These are phyloP conservation scores for Neurospora tetraspora DNA, from an alignment of 495 filamentous ascomycete species.

Conservation along the genomic window DNA sequence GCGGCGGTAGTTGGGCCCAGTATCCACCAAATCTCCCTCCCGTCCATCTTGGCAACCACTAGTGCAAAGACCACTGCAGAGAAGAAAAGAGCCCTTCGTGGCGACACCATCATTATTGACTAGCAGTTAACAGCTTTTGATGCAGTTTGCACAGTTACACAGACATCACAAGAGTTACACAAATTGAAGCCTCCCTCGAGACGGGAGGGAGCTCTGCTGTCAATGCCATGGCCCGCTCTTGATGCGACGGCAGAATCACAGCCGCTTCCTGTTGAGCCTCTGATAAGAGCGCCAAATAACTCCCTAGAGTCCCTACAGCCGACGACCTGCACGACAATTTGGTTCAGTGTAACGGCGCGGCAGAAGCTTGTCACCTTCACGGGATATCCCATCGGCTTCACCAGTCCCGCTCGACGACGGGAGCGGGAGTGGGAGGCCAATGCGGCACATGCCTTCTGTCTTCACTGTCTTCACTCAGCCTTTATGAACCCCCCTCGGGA, in stretches of 20 bases:
- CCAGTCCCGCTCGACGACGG: background rate
- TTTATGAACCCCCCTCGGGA: background rate
- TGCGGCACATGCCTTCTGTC: background rate
- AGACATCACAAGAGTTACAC: slow-evolving; percentile 5
- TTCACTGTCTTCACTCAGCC: background rate
- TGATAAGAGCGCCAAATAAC: background rate
- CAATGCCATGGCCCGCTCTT: background rate
- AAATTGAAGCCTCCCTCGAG: background rate
- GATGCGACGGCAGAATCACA: background rate
- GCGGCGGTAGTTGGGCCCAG: background rate
- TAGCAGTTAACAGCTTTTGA: background rate
- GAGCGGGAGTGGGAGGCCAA: background rate
- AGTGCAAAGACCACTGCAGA: background rate
- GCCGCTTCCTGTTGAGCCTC: background rate
- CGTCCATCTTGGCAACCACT: slow-evolving; percentile 1
- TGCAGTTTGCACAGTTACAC: slow-evolving; percentile 1
- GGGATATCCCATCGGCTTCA: background rate
- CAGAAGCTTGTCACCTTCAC: background rate
- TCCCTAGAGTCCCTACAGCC: background rate
- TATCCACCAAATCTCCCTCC: background rate
- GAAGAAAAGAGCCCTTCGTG: background rate
- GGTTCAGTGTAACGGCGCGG: background rate
- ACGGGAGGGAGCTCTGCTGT: background rate
- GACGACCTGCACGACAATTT: background rate
- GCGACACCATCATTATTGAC: background rate